Percentiles rank a stretch among this genome's conserved stretches.
These are phyloP conservation scores for Cornus kousa DNA, from an alignment of 148 eudicot species.

Conservation along the genomic window DNA sequence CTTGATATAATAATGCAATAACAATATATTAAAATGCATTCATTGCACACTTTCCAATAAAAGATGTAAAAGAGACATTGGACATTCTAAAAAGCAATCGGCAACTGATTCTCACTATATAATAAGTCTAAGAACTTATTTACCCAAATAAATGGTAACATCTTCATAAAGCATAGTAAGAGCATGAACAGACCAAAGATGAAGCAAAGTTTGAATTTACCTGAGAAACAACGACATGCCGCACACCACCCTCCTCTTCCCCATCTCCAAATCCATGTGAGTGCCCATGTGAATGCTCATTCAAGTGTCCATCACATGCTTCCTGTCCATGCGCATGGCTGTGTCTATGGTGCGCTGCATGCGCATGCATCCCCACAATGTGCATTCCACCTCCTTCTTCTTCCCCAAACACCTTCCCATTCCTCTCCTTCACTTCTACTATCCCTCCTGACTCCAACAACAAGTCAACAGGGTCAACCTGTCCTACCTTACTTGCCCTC, in stretches of 20 bases:
- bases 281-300: conserved; percentile 38
- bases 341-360: conserved; percentile 71
- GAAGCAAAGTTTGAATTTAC: conserved; percentile 19
- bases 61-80: too few species aligned
- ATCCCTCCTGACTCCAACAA: conserved; percentile 41
- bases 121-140: too few species aligned
- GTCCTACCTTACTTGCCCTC: conserved; percentile 22
- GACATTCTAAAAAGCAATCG: too few species aligned
- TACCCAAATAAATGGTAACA: not conserved
- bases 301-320: conserved; percentile 25
- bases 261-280: conserved; percentile 34
- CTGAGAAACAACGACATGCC: conserved; percentile 91
- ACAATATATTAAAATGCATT: too few species aligned
- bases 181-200: not conserved
- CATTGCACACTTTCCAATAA: too few species aligned
- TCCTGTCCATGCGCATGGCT: conserved; percentile 40
- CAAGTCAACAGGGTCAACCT: conserved; percentile 36
- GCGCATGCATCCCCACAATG: conserved; percentile 86
- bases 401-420: conserved; percentile 53
- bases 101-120: too few species aligned
- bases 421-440: conserved; percentile 30
- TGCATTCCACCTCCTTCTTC: conserved; percentile 74
- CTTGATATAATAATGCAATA: too few species aligned
- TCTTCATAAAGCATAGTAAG: not conserved
- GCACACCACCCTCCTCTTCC: conserved; percentile 43